Percentiles rank a stretch among this genome's conserved stretches.
These are phyloP conservation scores for Dictyophora rubrovolvata DNA, from an alignment of 768 basidiomycete genomes.

Conservation along the genomic window DNA sequence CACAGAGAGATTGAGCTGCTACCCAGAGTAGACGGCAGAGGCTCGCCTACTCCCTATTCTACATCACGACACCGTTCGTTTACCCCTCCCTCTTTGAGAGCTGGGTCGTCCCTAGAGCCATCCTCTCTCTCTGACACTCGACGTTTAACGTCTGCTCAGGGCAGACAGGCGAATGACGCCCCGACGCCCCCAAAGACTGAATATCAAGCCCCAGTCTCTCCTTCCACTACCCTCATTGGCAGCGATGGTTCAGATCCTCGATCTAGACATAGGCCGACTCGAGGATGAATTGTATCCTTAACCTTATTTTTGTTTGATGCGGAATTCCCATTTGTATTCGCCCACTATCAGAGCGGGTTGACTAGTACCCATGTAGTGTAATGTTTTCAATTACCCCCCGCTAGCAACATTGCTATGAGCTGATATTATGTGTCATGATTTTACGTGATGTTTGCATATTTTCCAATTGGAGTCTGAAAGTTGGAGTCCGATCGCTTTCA, in stretches of 20 bases:
- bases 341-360: no score
- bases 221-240: conserved; percentile 1
- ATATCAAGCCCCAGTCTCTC: not conserved
- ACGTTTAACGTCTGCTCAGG: not conserved
- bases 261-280: not conserved
- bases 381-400: no score
- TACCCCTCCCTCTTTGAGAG: not conserved
- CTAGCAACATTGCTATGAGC: no score
- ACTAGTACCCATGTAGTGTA: no score
- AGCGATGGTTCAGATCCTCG: conserved; percentile 1
- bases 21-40: not conserved
- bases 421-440: no score
- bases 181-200: not conserved
- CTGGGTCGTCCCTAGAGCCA: not conserved
- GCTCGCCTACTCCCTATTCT: not conserved
- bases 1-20: not conserved
- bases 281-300: not conserved
- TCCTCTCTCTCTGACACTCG: not conserved
- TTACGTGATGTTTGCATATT: no score
- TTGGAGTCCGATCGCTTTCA: no score
- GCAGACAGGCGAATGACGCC: not conserved
- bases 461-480: no score
- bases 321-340: not conserved
- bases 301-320: not conserved
- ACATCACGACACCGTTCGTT: not conserved